Percentiles rank a stretch among this genome's conserved stretches.
phyloP scores from a whole-genome alignment of 306 rosid species.

The Alnus rubra region DNA sequence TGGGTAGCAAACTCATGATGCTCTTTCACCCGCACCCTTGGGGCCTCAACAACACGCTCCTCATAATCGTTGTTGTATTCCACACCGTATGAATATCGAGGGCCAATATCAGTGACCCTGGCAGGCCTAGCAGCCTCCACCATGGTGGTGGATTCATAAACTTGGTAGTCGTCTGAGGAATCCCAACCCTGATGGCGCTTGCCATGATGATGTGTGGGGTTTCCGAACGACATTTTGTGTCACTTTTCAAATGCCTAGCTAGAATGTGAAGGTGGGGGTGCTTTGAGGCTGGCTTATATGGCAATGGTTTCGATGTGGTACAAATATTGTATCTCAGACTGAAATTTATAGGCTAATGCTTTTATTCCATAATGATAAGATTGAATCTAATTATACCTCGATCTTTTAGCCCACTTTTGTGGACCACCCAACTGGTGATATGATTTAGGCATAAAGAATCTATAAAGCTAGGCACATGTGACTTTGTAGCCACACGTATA shows the following conservation, averaged over 20 bases:
- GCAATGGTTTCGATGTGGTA: background rate
- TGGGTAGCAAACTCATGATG: background rate
- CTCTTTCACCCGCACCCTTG: background rate
- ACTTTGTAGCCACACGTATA: background rate
- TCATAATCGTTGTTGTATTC: conserved; percentile 16
- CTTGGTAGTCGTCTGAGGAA: conserved; percentile 19
- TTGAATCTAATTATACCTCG: conserved; percentile 35
- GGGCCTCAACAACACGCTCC: conserved; percentile 12
- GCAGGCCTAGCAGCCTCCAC: conserved; percentile 8
- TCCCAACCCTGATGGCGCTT: conserved; percentile 9
- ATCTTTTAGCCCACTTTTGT: background rate
- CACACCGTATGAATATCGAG: conserved; percentile 13
- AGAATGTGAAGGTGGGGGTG: background rate
- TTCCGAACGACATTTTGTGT: conserved; percentile 16
- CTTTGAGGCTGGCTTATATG: background rate
- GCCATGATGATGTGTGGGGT: background rate
- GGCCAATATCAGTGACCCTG: background rate
- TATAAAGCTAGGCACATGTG: background rate
- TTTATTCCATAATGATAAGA: conserved; percentile 35
- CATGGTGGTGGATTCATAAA: background rate
- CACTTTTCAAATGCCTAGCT: background rate
- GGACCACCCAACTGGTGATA: background rate
- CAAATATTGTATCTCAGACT: too few relatives aligned
- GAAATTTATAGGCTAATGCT: background rate
- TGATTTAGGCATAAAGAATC: background rate